Evolutionary conservation across 345 rosid genomes (phyloP).

Genomic region (Anacardium occidentale): DNA sequence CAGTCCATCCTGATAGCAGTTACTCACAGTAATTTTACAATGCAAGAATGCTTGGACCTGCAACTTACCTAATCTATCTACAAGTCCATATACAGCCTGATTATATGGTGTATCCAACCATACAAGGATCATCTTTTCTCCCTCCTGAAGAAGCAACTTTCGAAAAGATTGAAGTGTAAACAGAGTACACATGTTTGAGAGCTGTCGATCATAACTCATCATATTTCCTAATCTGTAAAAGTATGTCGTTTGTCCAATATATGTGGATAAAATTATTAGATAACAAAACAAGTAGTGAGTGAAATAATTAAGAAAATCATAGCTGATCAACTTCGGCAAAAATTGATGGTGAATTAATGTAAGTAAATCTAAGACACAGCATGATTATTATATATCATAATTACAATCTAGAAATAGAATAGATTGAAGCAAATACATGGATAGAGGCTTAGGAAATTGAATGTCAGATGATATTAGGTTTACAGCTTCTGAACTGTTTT

Average conservation of each 20-base stretch:
- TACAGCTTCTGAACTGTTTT: background rate
- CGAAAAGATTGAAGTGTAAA: slow-evolving; percentile 84
- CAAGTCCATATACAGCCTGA: slow-evolving; percentile 94
- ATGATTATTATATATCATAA: slow-evolving; percentile 2
- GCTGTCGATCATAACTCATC: slow-evolving; percentile 65
- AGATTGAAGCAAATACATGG: background rate
- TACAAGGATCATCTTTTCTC: slow-evolving; percentile 91
- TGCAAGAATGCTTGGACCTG: slow-evolving; percentile 10
- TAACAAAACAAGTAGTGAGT: slow-evolving; percentile 12
- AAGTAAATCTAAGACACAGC: background rate
- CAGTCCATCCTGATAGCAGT: slow-evolving; percentile 7
- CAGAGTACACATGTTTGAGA: slow-evolving; percentile 73
- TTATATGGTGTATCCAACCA: slow-evolving; percentile 96
- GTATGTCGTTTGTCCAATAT: slow-evolving; percentile 15
- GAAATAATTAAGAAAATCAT: background rate
- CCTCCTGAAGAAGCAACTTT: slow-evolving; percentile 92
- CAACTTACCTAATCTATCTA: slow-evolving; percentile 79
- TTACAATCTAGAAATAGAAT: background rate
- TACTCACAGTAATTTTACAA: slow-evolving; percentile 2
- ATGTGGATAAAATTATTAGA: slow-evolving; percentile 7
- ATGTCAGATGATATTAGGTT: background rate
- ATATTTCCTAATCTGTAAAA: slow-evolving; percentile 53
- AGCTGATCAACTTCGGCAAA: background rate
- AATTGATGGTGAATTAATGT: background rate
- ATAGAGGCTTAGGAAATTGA: background rate